These are phyloP conservation scores for Aspergillus ochraceoroseus DNA, from an alignment of 2,329 filamentous ascomycete genomes.

Conservation along the genomic window DNA sequence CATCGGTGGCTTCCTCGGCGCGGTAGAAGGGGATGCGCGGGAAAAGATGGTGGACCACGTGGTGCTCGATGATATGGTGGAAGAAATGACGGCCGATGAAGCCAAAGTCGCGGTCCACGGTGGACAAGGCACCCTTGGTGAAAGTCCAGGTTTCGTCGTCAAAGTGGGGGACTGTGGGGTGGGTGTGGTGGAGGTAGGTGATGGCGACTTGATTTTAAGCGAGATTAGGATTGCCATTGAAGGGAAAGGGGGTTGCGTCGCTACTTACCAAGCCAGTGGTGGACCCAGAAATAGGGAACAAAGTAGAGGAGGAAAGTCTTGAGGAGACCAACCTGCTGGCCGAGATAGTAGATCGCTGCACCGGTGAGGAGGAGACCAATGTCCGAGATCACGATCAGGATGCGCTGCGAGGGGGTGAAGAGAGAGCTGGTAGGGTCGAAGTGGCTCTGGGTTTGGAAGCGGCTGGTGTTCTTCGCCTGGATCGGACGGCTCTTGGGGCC, in stretches of 20 bases:
- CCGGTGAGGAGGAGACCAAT: conserved; percentile 54
- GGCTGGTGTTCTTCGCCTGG: conserved; percentile 10
- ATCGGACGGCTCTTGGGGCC: conserved; percentile 46
- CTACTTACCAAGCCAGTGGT: conserved; percentile 62
- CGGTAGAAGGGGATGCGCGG: conserved; percentile 60
- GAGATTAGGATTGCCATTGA: conserved; percentile 8
- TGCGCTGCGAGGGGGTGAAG: conserved; percentile 55
- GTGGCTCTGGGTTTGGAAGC: conserved; percentile 44
- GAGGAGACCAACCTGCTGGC: conserved; percentile 51
- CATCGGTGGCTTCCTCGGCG: conserved; percentile 55
- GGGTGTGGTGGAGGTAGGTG: conserved; percentile 70
- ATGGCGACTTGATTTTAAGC: too few relatives aligned
- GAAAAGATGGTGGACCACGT: conserved; percentile 61
- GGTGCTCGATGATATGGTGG: conserved; percentile 61
- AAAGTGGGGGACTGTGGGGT: conserved; percentile 55
- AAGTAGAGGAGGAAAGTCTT: conserved; percentile 58
- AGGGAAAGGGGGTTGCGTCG: background rate
- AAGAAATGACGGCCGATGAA: conserved; percentile 62
- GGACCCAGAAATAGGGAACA: conserved; percentile 64
- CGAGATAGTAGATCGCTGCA: conserved; percentile 49
- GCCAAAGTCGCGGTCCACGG: conserved; percentile 61
- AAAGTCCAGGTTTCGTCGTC: conserved; percentile 58
- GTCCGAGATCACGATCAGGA: conserved; percentile 56
- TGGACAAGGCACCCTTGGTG: conserved; percentile 58
- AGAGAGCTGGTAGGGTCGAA: conserved; percentile 59